Base-by-base conservation (phyloP, 352 stramenopile species). In the Phytophthora syringae region DNA sequence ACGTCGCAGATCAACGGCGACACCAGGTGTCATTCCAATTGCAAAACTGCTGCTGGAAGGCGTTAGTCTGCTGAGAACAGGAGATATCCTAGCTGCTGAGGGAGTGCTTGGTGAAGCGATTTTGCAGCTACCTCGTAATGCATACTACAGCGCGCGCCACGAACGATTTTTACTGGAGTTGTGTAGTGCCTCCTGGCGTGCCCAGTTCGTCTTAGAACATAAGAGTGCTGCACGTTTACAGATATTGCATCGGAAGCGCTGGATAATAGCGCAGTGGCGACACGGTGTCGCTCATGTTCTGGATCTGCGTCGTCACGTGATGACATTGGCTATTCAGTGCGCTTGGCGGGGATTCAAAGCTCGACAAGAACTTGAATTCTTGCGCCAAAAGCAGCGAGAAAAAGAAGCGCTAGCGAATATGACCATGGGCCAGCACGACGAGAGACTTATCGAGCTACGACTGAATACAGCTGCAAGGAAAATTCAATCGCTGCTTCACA, bases 401-500 rank as follows among this genome's bases (percentile, higher is more conserved):
- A 55, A 70, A n/a, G 83, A 93, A 58, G 21, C 25, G 0, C 25
- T 22, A 0, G 76, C 75, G 21, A 87, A 83, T 25, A 24, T 43
- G 18, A 28, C 16, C 7, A 84, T 93, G 80, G 59, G 71, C 1
- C 44, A 27, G 18, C 66, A 89, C 6, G 85, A 93, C 34, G 62
- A 64, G 44, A 54, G 81, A 6, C 13, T 78, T 9, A 80, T 90
- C 34, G 45, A 66, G 24, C 64, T 79, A 15, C 39, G 32, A 13
- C 49, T 81, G 15, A 79, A 90, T 47, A 59, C 67, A 9, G 74
- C 76, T 5, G 79, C 82, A 10, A 43, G 21, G 5, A 79, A 64
- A 44, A 89, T 93, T 30, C 84, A 90, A 69, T 74, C 72, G 0
- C 48, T 93, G 6, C 69, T 84, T 44, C 60, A 67, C 16, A 84